Base-by-base conservation (phyloP, 768 basidiomycete species). In the Tricholoma saponaceum region DNA sequence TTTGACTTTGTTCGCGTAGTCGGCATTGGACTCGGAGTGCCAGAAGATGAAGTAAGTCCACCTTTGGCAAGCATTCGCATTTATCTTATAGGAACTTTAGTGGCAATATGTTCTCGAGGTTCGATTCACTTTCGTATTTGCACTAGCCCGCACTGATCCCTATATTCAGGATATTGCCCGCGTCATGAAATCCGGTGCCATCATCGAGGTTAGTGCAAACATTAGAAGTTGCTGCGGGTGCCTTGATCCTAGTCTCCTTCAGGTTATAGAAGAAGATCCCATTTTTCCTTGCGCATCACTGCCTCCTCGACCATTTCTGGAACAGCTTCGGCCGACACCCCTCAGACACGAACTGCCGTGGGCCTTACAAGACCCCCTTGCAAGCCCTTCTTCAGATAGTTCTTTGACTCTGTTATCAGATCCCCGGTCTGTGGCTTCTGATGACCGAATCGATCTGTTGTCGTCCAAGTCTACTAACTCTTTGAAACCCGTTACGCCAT, bases 251-350 rank as follows among this genome's bases (percentile, higher is more conserved):
- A 8, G 47, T 30, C 47, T 26, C 25, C 46, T n/a, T 33, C 60
- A 90, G 88, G 74, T 89, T 8, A 79, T 89, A 35, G 89, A 89
- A 67, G 89, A 91, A 58, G 87, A 89, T 64, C 76, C 84, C 6
- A 76, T 89, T 49, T 90, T 90, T 65, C 89, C 89, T 7, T 82
- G 76, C 58, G 67, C 58, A 59, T 13, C 62, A 59, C 20, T 32
- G 13, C 30, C 16, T 28, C 16, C 26, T 25, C 44, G 44, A 28
- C 47, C 47, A 3, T n/a, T 49, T 9, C 28, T 30, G 30, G 25
- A 26, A n/a, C 26, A 26, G 14, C 14, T 18, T 28, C 26, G 26
- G 13, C 14, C 46, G 14, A 7, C 26, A 25, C 46, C 46, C 46
- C 14, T 8, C 5, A 49, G 47, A 30, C 16, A 30, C 5, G 26